Conservation (phyloP, 179 eudicot species). For the Drosera spatulata region DNA sequence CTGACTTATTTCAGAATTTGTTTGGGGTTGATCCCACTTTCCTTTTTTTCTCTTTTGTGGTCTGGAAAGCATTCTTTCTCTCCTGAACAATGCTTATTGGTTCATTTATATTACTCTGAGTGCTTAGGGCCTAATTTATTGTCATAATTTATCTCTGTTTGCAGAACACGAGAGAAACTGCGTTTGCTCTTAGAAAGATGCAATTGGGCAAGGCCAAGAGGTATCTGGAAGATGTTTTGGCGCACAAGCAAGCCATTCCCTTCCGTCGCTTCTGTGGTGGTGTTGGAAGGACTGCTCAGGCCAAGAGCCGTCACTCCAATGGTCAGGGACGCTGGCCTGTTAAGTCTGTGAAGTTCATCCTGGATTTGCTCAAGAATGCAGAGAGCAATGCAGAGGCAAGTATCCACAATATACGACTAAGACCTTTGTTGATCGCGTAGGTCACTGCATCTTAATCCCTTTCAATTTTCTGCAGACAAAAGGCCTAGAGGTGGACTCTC, state of each 20-base stretch:
- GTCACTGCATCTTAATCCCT: not conserved
- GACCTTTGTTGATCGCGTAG: not conserved
- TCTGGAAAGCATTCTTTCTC: no score
- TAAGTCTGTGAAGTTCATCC: slow-evolving; percentile 28
- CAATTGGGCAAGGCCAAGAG: slow-evolving; percentile 27
- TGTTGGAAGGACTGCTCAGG: slow-evolving; percentile 43
- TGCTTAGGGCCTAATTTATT: no score
- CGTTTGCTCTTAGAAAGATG: slow-evolving; percentile 31
- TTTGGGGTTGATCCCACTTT: no score
- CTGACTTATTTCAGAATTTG: no score
- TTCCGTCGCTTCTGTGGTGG: slow-evolving; percentile 45
- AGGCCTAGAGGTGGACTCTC: slow-evolving; percentile 73
- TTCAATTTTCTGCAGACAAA: slow-evolving; percentile 28
- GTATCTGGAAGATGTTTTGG: slow-evolving; percentile 33
- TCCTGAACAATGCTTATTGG: no score
- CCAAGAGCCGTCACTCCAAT: slow-evolving; percentile 29
- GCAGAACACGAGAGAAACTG: slow-evolving; percentile 39
- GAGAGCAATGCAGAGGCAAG: slow-evolving; percentile 39
- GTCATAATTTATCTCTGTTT: not conserved
- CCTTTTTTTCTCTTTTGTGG: no score
- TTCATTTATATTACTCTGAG: no score
- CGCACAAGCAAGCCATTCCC: slow-evolving; percentile 42
- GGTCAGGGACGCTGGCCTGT: slow-evolving; percentile 48
- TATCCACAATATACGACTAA: not conserved
- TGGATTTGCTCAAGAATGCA: slow-evolving; percentile 38